Base-by-base conservation (phyloP, 2,329 filamentous ascomycete genomes). In the Clonostachys chloroleuca region DNA sequence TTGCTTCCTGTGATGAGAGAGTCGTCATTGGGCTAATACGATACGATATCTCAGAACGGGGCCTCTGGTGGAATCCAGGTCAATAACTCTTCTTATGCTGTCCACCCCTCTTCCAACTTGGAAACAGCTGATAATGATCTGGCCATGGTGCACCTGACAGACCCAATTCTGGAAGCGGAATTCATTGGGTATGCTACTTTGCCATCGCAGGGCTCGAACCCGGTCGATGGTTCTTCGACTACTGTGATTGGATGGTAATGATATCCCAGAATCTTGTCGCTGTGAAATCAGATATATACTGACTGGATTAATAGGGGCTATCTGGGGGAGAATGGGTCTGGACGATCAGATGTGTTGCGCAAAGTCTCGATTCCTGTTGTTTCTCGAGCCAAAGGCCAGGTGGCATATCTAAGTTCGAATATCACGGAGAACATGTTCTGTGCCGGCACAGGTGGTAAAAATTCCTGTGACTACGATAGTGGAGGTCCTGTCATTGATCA, bases 351-450 rank as follows among this genome's bases (percentile, higher is more conserved):
- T n/a, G 47, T 43, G 17, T 52, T 64, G 16, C 48, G 51, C 39
- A 63, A 64, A 59, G 61, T 64, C 37, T 50, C 54, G 9, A 55
- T 64, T 6, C 61, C 61, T 10, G 50, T 63, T 30, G 47, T 64
- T 48, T 49, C 51, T 36, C 61, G 61, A 40, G 24, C 54, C 16
- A 51, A 52, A 12, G 64, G 61, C 54, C 49, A 51, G 39, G 6
- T 45, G 8, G 42, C 53, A 46, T 64, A 64, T 42, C 42, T 51
- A 0, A n/a, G 6, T 12, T 54, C 51, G 4, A n/a, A 48, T 43
- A 49, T 64, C 48, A 63, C 60, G 42, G 48, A 47, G 48, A 53
- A 53, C 54, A 64, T 64, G 62, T 54, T 64, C 56, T 64, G 62
- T 53, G 62, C 62, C 41, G 62, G 60, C 12, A 42, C 42, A 5